Conservation (phyloP, 225 moss, liverwort and hornwort genomes). For the Asterella californica region DNA sequence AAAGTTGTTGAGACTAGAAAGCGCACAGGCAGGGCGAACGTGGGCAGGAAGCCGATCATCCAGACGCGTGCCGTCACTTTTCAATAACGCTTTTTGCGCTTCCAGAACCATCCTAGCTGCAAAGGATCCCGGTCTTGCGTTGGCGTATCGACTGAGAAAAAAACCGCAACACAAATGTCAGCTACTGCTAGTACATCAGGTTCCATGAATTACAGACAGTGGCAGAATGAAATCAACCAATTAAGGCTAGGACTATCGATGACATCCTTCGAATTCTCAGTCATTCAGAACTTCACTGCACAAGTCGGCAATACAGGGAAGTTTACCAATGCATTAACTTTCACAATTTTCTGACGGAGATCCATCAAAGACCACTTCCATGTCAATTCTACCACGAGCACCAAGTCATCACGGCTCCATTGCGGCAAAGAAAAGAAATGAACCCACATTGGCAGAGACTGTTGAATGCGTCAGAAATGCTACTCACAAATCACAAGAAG, state of each 20-base stretch:
- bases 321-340: neutral
- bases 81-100: constrained; percentile 35
- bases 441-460: neutral
- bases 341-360: neutral
- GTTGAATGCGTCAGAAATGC: neutral
- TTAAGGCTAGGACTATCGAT: neutral
- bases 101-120: constrained; percentile 25
- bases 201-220: neutral
- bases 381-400: neutral
- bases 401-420: neutral
- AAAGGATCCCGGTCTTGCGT: neutral
- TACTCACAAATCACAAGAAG: neutral
- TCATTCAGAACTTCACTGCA: neutral
- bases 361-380: neutral
- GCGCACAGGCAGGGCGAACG: constrained; percentile 54
- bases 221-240: neutral
- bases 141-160: neutral
- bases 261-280: neutral
- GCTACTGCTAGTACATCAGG: neutral
- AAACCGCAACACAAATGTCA: neutral
- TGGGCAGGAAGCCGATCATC: constrained; percentile 63
- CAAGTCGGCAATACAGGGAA: neutral
- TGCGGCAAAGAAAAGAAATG: neutral
- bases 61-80: constrained; percentile 46
- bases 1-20: neutral